Evolutionary conservation across 2,329 filamentous ascomycete species (phyloP).

Genomic region (Acephala macrosclerotiorum): DNA sequence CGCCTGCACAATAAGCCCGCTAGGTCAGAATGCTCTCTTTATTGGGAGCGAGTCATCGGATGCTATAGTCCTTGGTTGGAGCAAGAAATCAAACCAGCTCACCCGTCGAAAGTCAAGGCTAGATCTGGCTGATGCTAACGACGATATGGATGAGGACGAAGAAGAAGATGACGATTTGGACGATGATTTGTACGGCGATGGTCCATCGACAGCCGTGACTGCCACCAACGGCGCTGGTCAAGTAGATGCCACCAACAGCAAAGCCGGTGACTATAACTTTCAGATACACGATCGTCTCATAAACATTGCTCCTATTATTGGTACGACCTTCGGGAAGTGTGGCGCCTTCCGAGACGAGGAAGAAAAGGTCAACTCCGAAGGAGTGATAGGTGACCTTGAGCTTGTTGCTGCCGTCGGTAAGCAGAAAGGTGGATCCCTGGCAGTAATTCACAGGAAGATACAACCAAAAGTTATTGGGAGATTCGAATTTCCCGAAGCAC

Average conservation of each 20-base stretch:
- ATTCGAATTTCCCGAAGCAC: slow-evolving; percentile 75
- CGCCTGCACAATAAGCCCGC: slow-evolving; percentile 72
- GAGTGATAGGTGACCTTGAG: slow-evolving; percentile 63
- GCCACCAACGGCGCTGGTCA: slow-evolving; percentile 49
- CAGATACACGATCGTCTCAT: slow-evolving; percentile 78
- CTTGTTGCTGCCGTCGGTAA: slow-evolving; percentile 68
- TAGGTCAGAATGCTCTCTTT: slow-evolving; percentile 78
- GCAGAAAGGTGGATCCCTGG: slow-evolving; percentile 72
- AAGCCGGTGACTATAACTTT: slow-evolving; percentile 74
- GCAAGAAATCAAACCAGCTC: slow-evolving; percentile 65
- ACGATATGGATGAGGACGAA: slow-evolving; percentile 61
- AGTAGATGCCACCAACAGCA: slow-evolving; percentile 47
- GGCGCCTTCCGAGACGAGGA: slow-evolving; percentile 53
- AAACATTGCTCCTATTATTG: slow-evolving; percentile 81
- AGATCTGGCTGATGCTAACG: slow-evolving; percentile 59
- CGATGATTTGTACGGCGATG: slow-evolving; percentile 69
- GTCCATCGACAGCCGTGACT: slow-evolving; percentile 48
- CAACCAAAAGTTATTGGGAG: slow-evolving; percentile 75
- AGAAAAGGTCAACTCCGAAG: slow-evolving; percentile 52
- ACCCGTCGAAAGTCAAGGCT: slow-evolving; percentile 69
- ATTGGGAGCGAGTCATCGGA: slow-evolving; percentile 86
- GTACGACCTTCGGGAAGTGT: slow-evolving; percentile 73
- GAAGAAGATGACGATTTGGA: slow-evolving; percentile 60
- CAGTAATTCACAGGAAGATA: slow-evolving; percentile 79
- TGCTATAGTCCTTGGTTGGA: slow-evolving; percentile 83